Base-by-base conservation (phyloP, 257 asterid genomes). In the Ophiorrhiza pumila region DNA sequence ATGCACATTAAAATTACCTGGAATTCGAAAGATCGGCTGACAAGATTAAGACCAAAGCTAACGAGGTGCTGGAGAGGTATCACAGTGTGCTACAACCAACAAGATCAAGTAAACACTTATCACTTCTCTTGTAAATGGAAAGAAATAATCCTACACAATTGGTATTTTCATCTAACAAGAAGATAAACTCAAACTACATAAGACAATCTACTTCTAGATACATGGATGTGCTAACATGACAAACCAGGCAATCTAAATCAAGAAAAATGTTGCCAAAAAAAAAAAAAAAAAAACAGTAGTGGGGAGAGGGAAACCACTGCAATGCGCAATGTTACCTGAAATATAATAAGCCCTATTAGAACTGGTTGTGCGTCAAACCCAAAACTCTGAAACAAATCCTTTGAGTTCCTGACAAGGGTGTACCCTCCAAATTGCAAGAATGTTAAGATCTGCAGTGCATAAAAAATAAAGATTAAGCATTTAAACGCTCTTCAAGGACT, bases 331-430 rank as follows among this genome's bases (percentile, higher is more conserved):
- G 53, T 47, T 83, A 89, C 99, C 99, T 92, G 99, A 83, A 95
- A 95, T 80, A 95, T 82, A 79, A 95, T 89, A 58, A 95, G 97
- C 69, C 99, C 99, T 76, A 95, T 92, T 62, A 95, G 92, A 78
- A 95, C 95, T 31, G 99, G 99, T 83, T 92, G 98, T 7, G 98
- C 90, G 77, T 92, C 97, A 83, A 95, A 95, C 62, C 99, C 99
- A 76, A 95, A 95, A 90, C 99, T 95, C 84, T 78, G 92, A 83
- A 92, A 95, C 80, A 95, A 82, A 72, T 92, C 96, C 74, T 87
- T 89, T 17, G 99, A 95, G 86, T 95, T 95, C 85, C 98, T 90
- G 47, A 92, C 91, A 22, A 95, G 96, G 60, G 97, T 88, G 88
- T 86, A 95, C 25, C 99, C 99, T 64, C 99, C 99, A 77, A 95